A percentile compares a stretch with the other conserved stretches of the same genome.
Conservation (phyloP, 345 rosid species). For the Salix dunnii region DNA sequence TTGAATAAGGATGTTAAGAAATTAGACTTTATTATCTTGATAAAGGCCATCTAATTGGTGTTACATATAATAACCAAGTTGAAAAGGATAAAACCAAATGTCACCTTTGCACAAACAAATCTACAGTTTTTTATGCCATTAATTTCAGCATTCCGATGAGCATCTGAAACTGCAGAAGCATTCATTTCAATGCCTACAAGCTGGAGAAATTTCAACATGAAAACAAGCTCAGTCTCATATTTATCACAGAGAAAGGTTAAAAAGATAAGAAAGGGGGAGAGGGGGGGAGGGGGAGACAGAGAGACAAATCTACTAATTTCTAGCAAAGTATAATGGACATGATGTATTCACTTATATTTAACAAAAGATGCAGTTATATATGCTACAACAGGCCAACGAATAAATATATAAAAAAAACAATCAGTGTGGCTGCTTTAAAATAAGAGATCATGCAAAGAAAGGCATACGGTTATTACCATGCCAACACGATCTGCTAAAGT, state of each 20-base stretch:
- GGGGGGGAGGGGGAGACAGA: neutral
- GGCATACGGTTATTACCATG: slow-evolving; percentile 57
- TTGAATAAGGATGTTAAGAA: neutral
- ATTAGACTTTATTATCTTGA: neutral
- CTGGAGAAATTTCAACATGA: slow-evolving; percentile 34
- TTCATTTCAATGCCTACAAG: slow-evolving; percentile 97
- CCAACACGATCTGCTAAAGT: slow-evolving; percentile 91
- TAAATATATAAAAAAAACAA: neutral
- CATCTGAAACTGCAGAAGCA: slow-evolving; percentile 94
- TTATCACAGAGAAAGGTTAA: neutral
- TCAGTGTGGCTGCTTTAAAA: neutral
- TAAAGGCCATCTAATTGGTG: neutral
- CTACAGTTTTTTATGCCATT: slow-evolving; percentile 85
- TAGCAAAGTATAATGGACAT: too few species aligned
- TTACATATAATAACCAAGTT: neutral
- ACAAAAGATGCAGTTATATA: neutral
- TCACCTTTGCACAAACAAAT: slow-evolving; percentile 85
- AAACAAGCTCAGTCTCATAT: slow-evolving; percentile 11
- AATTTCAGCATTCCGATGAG: slow-evolving; percentile 76
- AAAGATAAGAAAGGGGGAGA: neutral
- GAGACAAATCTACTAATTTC: too few species aligned
- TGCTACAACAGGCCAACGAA: neutral
- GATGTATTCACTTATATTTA: neutral
- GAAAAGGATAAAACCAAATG: slow-evolving; percentile 6
- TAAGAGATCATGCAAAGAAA: neutral